Conservation (phyloP, 2,329 filamentous ascomycete genomes). For the Dactylellina haptotyla region DNA sequence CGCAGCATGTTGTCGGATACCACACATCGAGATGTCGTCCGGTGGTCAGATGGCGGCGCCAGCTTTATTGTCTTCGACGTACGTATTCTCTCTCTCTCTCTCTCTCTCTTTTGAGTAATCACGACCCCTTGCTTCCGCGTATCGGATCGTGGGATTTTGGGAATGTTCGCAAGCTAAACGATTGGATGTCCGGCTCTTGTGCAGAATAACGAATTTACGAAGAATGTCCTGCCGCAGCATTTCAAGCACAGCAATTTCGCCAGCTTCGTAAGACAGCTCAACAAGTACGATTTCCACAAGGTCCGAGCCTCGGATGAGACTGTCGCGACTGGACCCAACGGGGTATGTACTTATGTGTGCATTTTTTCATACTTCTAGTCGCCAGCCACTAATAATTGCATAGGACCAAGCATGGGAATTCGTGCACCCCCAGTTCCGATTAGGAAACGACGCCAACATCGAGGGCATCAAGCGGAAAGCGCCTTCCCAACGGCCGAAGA, state of each 20-base stretch:
- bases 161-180: not conserved
- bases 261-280: conserved; percentile 92
- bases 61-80: conserved; percentile 98
- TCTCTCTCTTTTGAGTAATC: not conserved
- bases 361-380: too few relatives aligned
- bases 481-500: conserved; percentile 68
- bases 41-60: conserved; percentile 94
- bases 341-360: conserved; percentile 23
- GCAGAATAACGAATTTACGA: conserved; percentile 97
- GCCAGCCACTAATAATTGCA: conserved; percentile 59
- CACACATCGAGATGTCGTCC: conserved; percentile 87
- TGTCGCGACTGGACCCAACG: conserved; percentile 28
- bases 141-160: too few relatives aligned
- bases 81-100: too few relatives aligned
- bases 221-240: conserved; percentile 94
- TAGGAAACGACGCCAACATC: conserved; percentile 93
- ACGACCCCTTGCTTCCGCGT: too few relatives aligned
- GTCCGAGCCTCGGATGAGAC: conserved; percentile 90
- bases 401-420: conserved; percentile 84
- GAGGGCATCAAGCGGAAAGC: conserved; percentile 97
- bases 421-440: conserved; percentile 94
- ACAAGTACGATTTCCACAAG: conserved; percentile 98
- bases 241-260: conserved; percentile 99
- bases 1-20: conserved; percentile 94
- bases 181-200: not conserved